These are phyloP conservation scores for Endocalyx cinctus DNA, from an alignment of 2,329 filamentous ascomycete genomes.

Conservation along the genomic window DNA sequence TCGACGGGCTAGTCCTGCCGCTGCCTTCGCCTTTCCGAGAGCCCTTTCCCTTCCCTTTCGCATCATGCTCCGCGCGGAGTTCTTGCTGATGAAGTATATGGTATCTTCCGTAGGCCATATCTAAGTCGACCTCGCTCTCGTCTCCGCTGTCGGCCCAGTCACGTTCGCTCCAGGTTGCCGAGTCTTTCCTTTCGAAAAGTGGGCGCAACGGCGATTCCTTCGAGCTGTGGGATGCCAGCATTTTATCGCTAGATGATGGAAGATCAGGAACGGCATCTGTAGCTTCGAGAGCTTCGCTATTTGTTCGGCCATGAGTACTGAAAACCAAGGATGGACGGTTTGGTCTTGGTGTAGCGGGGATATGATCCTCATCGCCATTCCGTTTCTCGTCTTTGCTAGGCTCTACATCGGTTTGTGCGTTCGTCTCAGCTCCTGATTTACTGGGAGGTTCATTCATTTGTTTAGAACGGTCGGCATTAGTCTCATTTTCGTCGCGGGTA, in stretches of 20 bases:
- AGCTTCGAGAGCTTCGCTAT: slow-evolving; percentile 33
- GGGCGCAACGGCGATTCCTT: slow-evolving; percentile 20
- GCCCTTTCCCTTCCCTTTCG: slow-evolving; percentile 6
- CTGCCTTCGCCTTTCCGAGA: slow-evolving; percentile 10
- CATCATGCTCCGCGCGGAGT: too few species aligned
- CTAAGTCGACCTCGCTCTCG: slow-evolving; percentile 36
- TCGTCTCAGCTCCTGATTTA: slow-evolving; percentile 62
- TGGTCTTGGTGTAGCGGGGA: not conserved
- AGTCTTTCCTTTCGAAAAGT: slow-evolving; percentile 40
- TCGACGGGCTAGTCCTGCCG: slow-evolving; percentile 14
- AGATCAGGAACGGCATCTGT: slow-evolving; percentile 44
- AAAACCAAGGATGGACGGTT: not conserved
- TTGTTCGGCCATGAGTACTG: slow-evolving; percentile 16
- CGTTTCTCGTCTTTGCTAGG: slow-evolving; percentile 3
- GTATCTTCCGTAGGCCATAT: slow-evolving; percentile 16
- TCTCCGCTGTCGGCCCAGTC: slow-evolving; percentile 56
- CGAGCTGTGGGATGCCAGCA: slow-evolving; percentile 16
- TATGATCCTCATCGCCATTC: slow-evolving; percentile 1
- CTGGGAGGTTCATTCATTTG: slow-evolving; percentile 51
- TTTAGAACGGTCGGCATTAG: slow-evolving; percentile 64
- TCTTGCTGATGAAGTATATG: too few species aligned
- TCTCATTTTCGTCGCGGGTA: slow-evolving; percentile 63
- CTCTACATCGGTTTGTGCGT: slow-evolving; percentile 30
- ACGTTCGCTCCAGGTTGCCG: slow-evolving; percentile 60
- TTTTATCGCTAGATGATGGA: slow-evolving; percentile 23